These are phyloP conservation scores for Plasmodium berghei DNA, from an alignment of 169 alveolate genomes.

Conservation along the genomic window DNA sequence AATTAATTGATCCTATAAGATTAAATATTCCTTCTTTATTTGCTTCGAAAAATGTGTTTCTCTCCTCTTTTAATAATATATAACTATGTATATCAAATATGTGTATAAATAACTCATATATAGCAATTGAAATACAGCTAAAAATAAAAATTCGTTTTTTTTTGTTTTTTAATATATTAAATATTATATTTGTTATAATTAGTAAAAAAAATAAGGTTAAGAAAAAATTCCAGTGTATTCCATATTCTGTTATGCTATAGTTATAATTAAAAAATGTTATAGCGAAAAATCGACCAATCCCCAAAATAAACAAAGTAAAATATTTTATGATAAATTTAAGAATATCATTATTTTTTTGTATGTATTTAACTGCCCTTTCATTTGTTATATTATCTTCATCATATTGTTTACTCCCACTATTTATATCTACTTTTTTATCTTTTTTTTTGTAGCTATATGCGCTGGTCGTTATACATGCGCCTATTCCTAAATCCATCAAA, in stretches of 20 bases:
- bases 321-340: constrained; percentile 13
- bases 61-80: constrained; percentile 1
- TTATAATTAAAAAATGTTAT: constrained; percentile 33
- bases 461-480: constrained; percentile 41
- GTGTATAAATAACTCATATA: constrained; percentile 28
- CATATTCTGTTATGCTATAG: constrained; percentile 57
- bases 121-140: constrained; percentile 13
- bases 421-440: too few relatives aligned
- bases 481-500: constrained; percentile 61
- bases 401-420: too few relatives aligned
- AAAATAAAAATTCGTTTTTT: constrained; percentile 8
- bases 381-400: too few relatives aligned
- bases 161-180: neutral
- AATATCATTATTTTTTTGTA: neutral
- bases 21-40: constrained; percentile 68
- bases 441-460: constrained; percentile 29
- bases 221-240: constrained; percentile 59
- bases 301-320: constrained; percentile 31
- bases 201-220: constrained; percentile 31
- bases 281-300: constrained; percentile 36
- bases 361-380: too few relatives aligned
- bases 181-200: constrained; percentile 9
- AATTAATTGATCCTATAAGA: constrained; percentile 40
- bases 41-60: constrained; percentile 26
- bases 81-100: constrained; percentile 16